These are phyloP conservation scores for Aegilops speltoides DNA, from an alignment of 176 grass and related monocot species.

Conservation along the genomic window DNA sequence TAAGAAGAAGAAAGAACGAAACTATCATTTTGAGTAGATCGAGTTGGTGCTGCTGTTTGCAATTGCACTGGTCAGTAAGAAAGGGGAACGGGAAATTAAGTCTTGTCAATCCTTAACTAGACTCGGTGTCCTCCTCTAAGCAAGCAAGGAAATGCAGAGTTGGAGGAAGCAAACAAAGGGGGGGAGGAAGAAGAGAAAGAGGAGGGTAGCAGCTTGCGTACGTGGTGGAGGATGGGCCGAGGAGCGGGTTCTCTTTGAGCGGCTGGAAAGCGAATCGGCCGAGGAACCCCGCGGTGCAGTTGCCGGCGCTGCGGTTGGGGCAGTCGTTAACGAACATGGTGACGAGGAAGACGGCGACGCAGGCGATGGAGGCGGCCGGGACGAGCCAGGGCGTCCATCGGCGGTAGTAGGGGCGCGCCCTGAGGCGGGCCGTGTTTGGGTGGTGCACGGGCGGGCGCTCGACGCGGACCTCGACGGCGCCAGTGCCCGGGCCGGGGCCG, in stretches of 20 bases:
- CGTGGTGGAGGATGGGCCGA: constrained; percentile 81
- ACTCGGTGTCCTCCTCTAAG: too few relatives aligned
- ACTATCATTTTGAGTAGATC: not conserved
- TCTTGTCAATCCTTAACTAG: too few relatives aligned
- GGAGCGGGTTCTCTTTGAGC: constrained; percentile 78
- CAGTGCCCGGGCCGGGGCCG: not conserved
- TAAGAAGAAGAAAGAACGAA: too few relatives aligned
- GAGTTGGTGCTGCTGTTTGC: not conserved
- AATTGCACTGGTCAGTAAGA: not conserved
- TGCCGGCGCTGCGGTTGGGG: constrained; percentile 31
- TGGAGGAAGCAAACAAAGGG: not conserved
- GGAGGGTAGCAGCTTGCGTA: constrained; percentile 8
- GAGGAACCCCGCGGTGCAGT: constrained; percentile 58
- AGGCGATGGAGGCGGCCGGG: constrained; percentile 43
- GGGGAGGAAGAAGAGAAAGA: not conserved
- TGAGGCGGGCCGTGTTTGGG: not conserved
- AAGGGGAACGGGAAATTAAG: not conserved
- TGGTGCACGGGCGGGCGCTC: not conserved
- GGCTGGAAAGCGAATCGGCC: constrained; percentile 85
- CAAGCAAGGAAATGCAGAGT: too few relatives aligned
- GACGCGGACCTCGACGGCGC: constrained; percentile 24
- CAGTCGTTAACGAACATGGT: constrained; percentile 93
- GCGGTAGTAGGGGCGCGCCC: constrained; percentile 55
- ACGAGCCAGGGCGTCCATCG: constrained; percentile 71
- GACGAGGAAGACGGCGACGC: constrained; percentile 54